A percentile compares a stretch with the other conserved stretches of the same genome.
Evolutionary conservation across 2,329 filamentous ascomycete species (phyloP).

Genomic region (Parasarocladium wereldwijsianum): DNA sequence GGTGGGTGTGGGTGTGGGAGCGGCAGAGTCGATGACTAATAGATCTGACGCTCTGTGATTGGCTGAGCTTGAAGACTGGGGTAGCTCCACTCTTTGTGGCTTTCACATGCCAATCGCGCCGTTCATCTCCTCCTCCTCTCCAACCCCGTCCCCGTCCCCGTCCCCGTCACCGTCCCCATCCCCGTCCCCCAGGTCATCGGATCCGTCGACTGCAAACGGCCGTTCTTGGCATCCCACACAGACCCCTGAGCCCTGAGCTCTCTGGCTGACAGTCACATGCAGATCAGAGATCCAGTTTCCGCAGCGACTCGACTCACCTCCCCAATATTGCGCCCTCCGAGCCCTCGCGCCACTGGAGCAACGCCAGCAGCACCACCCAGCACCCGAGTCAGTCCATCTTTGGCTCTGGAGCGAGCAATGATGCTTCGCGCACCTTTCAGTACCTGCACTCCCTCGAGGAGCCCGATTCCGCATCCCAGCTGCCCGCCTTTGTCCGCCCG

Average conservation of each 20-base stretch:
- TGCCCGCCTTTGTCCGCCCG: conserved; percentile 61
- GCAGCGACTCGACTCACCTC: conserved; percentile 16
- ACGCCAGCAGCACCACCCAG: conserved; percentile 5
- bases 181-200: background rate
- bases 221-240: background rate
- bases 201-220: background rate
- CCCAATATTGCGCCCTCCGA: conserved; percentile 12
- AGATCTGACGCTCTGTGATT: no score
- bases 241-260: background rate
- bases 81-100: conserved; percentile 4
- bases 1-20: no score
- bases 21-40: no score
- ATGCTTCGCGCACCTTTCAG: conserved; percentile 23
- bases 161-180: background rate
- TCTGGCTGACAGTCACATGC: conserved; percentile 17
- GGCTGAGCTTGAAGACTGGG: background rate
- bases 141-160: background rate
- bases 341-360: conserved; percentile 3
- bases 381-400: conserved; percentile 12
- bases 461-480: conserved; percentile 28
- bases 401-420: no score
- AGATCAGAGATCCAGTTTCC: conserved; percentile 24
- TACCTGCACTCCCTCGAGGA: conserved; percentile 32
- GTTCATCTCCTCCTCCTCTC: conserved; percentile 3
- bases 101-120: conserved; percentile 6